Conservation (phyloP, 225 moss, liverwort and hornwort species). For the Thuidium tamariscinum region DNA sequence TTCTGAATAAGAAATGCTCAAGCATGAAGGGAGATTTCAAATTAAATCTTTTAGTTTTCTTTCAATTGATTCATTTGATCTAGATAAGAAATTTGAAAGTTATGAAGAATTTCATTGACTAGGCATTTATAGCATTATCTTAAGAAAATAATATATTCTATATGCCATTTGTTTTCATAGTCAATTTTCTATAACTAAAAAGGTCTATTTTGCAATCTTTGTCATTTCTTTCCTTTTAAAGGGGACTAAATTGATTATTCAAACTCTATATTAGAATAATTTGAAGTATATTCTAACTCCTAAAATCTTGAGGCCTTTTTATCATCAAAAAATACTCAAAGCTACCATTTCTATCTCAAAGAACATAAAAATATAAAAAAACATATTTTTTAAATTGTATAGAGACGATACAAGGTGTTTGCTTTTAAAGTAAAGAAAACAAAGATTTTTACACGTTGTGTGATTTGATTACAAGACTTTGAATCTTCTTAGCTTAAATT, state of each 20-base stretch:
- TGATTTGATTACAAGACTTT: not conserved
- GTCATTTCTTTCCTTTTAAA: not conserved
- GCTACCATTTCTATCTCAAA: fast-evolving
- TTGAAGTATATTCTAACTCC: fast-evolving
- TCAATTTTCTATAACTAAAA: not conserved
- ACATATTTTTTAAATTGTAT: too few species aligned
- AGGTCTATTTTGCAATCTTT: not conserved
- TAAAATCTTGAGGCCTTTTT: not conserved
- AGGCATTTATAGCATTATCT: fast-evolving
- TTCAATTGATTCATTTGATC: too few species aligned
- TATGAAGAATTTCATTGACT: not conserved
- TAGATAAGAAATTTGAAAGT: not conserved
- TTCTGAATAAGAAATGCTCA: fast-evolving
- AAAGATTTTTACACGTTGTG: fast-evolving
- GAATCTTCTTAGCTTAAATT: not conserved
- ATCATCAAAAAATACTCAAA: fast-evolving
- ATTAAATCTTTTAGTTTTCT: not conserved
- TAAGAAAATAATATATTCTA: fast-evolving
- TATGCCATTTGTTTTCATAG: too few species aligned
- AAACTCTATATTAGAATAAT: not conserved
- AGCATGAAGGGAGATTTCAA: fast-evolving
- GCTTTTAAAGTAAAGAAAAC: not conserved
- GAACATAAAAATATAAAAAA: not conserved
- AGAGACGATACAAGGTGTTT: not conserved
- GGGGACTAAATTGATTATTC: fast-evolving